Conservation (phyloP, 2,329 filamentous ascomycete species). For the Microdochium paspali region DNA sequence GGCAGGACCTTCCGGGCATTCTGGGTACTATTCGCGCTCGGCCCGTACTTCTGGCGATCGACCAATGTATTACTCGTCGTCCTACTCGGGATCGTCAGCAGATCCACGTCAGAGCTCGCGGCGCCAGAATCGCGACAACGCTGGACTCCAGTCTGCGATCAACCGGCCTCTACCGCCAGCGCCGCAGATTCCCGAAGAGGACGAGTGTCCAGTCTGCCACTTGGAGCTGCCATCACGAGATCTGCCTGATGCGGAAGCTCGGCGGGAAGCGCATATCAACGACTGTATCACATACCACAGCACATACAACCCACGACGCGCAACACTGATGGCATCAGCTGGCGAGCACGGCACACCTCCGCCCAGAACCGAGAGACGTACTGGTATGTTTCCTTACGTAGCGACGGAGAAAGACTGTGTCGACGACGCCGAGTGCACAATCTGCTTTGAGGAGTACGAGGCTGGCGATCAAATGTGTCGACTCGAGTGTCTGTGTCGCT, state of each 20-base stretch:
- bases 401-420: conserved; percentile 61
- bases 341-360: conserved; percentile 15
- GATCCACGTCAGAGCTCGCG: conserved; percentile 15
- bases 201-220: conserved; percentile 73
- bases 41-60: conserved; percentile 10
- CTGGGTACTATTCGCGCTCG: conserved; percentile 25
- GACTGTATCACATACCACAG: conserved; percentile 47
- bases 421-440: conserved; percentile 59
- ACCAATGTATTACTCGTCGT: background rate
- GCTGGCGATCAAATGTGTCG: conserved; percentile 55
- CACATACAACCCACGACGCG: conserved; percentile 29
- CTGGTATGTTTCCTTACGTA: conserved; percentile 53
- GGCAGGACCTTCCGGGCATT: conserved; percentile 13
- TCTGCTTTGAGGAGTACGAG: conserved; percentile 58
- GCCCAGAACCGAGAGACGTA: conserved; percentile 32
- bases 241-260: conserved; percentile 41
- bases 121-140: background rate
- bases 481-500: conserved; percentile 57
- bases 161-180: conserved; percentile 25
- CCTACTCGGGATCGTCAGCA: conserved; percentile 17
- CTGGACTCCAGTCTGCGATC: conserved; percentile 14
- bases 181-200: conserved; percentile 56
- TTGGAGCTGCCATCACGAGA: conserved; percentile 53
- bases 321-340: conserved; percentile 3
- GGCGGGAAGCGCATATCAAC: conserved; percentile 49